Percentiles rank a stretch among this genome's conserved stretches.
These are phyloP conservation scores for Anisodus tanguticus DNA, from an alignment of 257 asterid genomes.

Conservation along the genomic window DNA sequence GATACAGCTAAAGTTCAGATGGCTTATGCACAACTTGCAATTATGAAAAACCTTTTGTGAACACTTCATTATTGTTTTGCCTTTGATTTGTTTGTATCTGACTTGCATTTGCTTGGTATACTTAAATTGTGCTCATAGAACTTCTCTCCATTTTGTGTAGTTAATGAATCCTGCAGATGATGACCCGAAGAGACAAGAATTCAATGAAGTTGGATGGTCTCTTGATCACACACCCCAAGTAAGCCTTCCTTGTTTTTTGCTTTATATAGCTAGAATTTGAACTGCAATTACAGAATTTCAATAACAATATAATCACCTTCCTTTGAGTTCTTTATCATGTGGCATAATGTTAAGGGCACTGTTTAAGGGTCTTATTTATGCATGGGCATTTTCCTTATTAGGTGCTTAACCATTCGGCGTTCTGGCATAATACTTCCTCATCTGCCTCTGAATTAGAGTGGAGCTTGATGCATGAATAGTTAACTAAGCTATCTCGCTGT, in stretches of 20 bases:
- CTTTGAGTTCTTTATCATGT: conserved; percentile 19
- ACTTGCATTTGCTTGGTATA: neutral
- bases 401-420: neutral
- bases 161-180: conserved; percentile 51
- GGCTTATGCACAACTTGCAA: neutral
- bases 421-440: neutral
- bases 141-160: conserved; percentile 43
- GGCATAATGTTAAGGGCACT: neutral
- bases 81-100: conserved; percentile 26
- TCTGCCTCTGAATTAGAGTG: neutral
- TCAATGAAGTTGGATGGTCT: conserved; percentile 79
- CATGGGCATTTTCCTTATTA: conserved; percentile 18
- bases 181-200: conserved; percentile 67
- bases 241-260: conserved; percentile 21
- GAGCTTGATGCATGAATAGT: neutral
- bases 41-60: neutral
- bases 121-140: conserved; percentile 29
- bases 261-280: conserved; percentile 1
- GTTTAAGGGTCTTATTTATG: conserved; percentile 4
- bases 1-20: neutral
- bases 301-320: neutral
- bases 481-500: neutral
- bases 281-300: conserved; percentile 1
- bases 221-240: conserved; percentile 75
- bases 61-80: neutral